Conservation (phyloP, 2,329 filamentous ascomycete genomes). For the Cercospora sesami region DNA sequence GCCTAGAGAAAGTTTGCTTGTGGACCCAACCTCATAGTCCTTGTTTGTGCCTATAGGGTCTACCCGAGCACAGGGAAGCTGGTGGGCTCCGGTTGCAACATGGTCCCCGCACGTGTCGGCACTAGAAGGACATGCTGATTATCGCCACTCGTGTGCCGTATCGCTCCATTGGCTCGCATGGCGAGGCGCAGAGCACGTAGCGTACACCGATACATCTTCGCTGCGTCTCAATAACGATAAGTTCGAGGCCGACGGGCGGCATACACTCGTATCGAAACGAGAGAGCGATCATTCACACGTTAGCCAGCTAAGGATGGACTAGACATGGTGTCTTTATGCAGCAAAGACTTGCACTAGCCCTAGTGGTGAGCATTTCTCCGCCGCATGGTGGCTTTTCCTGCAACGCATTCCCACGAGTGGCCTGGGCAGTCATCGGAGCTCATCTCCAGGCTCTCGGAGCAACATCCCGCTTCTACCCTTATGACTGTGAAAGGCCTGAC, state of each 20-base stretch:
- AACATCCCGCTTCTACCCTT: not conserved
- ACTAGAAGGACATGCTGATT: not conserved
- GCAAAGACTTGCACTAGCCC: not conserved
- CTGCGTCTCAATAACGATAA: not conserved
- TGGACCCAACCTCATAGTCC: not conserved
- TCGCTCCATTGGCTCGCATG: not conserved
- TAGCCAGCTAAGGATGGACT: not conserved
- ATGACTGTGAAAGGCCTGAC: not conserved
- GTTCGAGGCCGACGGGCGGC: not conserved
- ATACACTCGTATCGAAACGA: not conserved
- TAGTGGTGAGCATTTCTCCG: slow-evolving; percentile 1
- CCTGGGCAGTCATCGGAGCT: not conserved
- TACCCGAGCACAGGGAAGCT: not conserved
- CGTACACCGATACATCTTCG: not conserved
- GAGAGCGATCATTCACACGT: not conserved
- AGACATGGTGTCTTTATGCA: not conserved
- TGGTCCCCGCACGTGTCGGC: slow-evolving; percentile 5
- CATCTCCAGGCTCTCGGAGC: not conserved
- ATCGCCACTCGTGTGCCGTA: not conserved
- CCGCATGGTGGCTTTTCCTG: slow-evolving; percentile 4
- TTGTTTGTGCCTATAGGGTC: not conserved
- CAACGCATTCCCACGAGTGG: not conserved
- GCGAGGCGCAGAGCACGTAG: not conserved
- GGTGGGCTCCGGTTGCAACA: not conserved
- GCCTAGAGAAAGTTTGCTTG: not conserved